phyloP scores from a whole-genome alignment of 345 rosid genomes.

The Eucalyptus pauciflora region DNA sequence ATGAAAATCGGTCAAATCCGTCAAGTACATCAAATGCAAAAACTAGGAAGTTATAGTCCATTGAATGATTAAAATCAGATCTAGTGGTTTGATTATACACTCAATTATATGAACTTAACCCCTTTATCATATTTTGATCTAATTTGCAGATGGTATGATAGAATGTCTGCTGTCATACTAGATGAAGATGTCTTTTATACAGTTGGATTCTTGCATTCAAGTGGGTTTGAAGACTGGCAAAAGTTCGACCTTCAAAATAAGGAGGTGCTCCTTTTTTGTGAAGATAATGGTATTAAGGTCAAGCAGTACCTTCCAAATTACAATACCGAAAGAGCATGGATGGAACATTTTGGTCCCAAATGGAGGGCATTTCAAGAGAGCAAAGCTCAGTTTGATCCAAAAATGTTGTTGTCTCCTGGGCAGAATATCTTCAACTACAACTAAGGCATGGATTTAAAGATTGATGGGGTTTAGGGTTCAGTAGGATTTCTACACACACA shows the following conservation, averaged over 20 bases:
- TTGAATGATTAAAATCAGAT: background rate
- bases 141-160: background rate
- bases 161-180: background rate
- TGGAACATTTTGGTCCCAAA: background rate
- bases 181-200: conserved; percentile 2
- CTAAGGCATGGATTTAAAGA: background rate
- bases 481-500: background rate
- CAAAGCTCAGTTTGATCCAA: background rate
- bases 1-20: background rate
- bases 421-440: background rate
- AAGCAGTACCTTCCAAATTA: background rate
- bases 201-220: conserved; percentile 1
- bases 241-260: background rate
- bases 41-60: background rate
- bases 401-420: conserved; percentile 2
- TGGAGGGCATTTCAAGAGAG: background rate
- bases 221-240: background rate
- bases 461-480: background rate
- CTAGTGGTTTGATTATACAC: background rate
- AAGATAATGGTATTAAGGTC: background rate
- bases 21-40: background rate
- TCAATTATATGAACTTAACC: background rate
- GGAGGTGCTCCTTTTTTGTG: background rate
- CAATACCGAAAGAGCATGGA: background rate
- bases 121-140: background rate